Percentiles rank a stretch among this genome's conserved stretches.
These are phyloP conservation scores for Hamamelis virginiana DNA, from an alignment of 164 flowering plant genomes.

Conservation along the genomic window DNA sequence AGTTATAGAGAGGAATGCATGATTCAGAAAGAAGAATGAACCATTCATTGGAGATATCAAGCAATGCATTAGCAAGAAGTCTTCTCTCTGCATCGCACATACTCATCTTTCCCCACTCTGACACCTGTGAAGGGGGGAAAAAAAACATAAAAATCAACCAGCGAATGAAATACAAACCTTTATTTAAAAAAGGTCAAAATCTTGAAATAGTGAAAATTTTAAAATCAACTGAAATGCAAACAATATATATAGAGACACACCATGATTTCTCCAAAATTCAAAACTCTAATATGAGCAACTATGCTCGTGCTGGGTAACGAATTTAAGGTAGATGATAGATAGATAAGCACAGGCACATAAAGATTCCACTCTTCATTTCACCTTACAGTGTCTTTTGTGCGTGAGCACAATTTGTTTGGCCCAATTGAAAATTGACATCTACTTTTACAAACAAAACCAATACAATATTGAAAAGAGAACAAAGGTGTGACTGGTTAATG, in stretches of 20 bases:
- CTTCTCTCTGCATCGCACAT: constrained; percentile 53
- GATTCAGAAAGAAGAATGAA: constrained; percentile 47
- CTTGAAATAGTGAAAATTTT: too few relatives aligned
- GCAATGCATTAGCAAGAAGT: constrained; percentile 49
- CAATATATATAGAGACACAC: too few relatives aligned
- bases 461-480: not conserved
- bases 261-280: too few relatives aligned
- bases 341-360: too few relatives aligned
- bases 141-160: not conserved
- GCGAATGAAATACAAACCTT: not conserved
- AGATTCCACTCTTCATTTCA: too few relatives aligned
- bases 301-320: too few relatives aligned
- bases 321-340: too few relatives aligned
- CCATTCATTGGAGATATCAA: constrained; percentile 43
- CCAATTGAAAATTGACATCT: not conserved
- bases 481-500: too few relatives aligned
- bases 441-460: not conserved
- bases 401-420: too few relatives aligned
- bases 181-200: not conserved
- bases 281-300: too few relatives aligned
- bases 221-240: not conserved
- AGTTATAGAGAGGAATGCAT: constrained; percentile 47
- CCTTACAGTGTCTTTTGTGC: too few relatives aligned
- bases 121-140: constrained; percentile 21
- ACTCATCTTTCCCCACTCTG: constrained; percentile 52